These are phyloP conservation scores for Zea luxurians DNA, from an alignment of 176 grass and related monocot genomes.

Conservation along the genomic window DNA sequence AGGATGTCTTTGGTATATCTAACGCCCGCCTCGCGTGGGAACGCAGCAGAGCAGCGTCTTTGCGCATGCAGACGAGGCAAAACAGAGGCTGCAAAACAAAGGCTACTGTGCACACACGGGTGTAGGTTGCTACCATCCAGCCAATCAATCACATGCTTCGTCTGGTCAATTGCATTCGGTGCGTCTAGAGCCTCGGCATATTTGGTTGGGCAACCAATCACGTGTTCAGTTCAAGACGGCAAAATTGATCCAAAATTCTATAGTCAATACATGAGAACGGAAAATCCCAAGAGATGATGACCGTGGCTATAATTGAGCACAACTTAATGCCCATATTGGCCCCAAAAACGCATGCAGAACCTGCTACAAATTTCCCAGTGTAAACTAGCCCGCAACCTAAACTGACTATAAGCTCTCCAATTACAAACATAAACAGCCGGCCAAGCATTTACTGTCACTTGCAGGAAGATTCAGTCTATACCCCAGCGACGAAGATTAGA, in stretches of 20 bases:
- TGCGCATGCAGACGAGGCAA: no score
- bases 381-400: slow-evolving; percentile 47
- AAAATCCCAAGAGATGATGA: slow-evolving; percentile 30
- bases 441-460: slow-evolving; percentile 15
- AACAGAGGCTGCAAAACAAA: no score
- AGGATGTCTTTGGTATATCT: no score
- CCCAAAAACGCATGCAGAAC: slow-evolving; percentile 29
- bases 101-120: no score
- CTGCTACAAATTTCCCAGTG: slow-evolving; percentile 38
- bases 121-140: no score
- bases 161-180: no score
- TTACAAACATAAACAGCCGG: slow-evolving; percentile 43
- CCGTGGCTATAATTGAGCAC: slow-evolving; percentile 13
- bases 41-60: no score
- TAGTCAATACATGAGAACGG: slow-evolving; percentile 39
- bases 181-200: no score
- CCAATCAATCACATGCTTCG: no score
- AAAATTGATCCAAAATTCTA: slow-evolving; percentile 48
- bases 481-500: slow-evolving; percentile 43
- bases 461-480: slow-evolving; percentile 27
- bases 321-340: slow-evolving; percentile 15
- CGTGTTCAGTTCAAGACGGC: slow-evolving; percentile 7
- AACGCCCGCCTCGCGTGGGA: no score
- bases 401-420: slow-evolving; percentile 52
- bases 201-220: no score